phyloP scores from a whole-genome alignment of 116 monocot genomes.

The Thalassia testudinum region DNA sequence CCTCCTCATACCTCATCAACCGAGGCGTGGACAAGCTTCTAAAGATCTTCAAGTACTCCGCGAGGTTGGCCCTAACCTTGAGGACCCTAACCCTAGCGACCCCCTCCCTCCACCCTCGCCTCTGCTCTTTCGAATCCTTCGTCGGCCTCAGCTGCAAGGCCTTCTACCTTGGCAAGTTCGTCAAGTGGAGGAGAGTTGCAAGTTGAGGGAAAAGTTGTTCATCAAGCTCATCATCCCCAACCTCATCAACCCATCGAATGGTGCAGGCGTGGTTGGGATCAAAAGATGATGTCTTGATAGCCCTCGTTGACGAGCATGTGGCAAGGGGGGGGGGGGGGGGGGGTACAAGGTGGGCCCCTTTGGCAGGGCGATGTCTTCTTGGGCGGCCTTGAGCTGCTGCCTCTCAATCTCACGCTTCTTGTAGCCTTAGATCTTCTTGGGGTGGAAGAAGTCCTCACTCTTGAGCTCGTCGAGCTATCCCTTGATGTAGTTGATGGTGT shows the following conservation, averaged over 20 bases:
- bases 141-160: constrained; percentile 64
- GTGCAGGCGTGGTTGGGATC: too few species aligned
- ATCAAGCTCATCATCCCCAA: too few species aligned
- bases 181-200: too few species aligned
- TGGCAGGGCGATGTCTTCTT: too few species aligned
- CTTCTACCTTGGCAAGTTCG: constrained; percentile 66
- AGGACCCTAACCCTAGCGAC: too few species aligned
- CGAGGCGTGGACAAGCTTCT: constrained; percentile 74
- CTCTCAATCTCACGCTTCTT: constrained; percentile 52
- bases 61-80: constrained; percentile 45
- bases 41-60: constrained; percentile 51
- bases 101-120: constrained; percentile 13
- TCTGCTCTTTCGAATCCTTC: constrained; percentile 50
- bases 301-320: too few species aligned
- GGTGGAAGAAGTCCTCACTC: constrained; percentile 67
- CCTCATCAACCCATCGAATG: too few species aligned
- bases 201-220: too few species aligned
- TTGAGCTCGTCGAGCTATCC: constrained; percentile 66
- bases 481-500: constrained; percentile 64
- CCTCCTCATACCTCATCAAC: too few species aligned
- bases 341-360: too few species aligned
- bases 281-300: too few species aligned
- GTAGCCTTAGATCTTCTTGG: constrained; percentile 60
- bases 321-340: too few species aligned
- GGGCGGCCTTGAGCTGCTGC: constrained; percentile 28